A percentile compares a stretch with the other conserved stretches of the same genome.
phyloP scores from a whole-genome alignment of 768 basidiomycete species.

The Brasilioporus rufonigricans region DNA sequence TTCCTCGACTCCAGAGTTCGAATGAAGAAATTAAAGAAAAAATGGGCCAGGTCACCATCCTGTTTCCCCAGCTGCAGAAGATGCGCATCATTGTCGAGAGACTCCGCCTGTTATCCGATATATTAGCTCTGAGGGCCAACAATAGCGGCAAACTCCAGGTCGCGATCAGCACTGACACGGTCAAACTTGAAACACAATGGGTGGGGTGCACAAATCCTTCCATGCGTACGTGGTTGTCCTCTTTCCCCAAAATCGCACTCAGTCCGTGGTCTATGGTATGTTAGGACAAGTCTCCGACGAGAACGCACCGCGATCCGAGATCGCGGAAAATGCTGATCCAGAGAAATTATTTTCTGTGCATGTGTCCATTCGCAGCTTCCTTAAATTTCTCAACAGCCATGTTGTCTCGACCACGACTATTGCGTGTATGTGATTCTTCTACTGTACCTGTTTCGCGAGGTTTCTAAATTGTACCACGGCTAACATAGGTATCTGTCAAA shows the following conservation, averaged over 20 bases:
- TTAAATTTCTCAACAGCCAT: conserved; percentile 80
- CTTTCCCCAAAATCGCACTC: background rate
- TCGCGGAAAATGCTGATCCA: conserved; percentile 46
- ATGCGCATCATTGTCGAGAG: conserved; percentile 79
- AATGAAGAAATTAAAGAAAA: conserved; percentile 2
- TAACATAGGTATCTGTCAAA: conserved; percentile 68
- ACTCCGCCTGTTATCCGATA: conserved; percentile 65
- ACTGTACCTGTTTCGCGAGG: background rate
- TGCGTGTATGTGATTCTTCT: conserved; percentile 56
- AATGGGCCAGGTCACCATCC: conserved; percentile 62
- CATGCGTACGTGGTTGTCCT: conserved; percentile 36
- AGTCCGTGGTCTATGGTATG: conserved; percentile 4
- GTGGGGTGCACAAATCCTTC: conserved; percentile 64
- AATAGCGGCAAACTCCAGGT: conserved; percentile 53
- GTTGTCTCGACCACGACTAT: conserved; percentile 82
- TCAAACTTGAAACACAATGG: conserved; percentile 83
- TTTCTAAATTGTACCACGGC: background rate
- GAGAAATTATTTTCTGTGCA: conserved; percentile 61
- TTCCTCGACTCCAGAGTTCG: conserved; percentile 1
- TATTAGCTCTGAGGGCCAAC: conserved; percentile 68
- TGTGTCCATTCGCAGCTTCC: conserved; percentile 70
- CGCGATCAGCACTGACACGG: conserved; percentile 63
- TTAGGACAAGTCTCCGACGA: conserved; percentile 28
- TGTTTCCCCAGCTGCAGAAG: conserved; percentile 72
- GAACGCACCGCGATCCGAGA: conserved; percentile 33